These are phyloP conservation scores for Fraxinus quadrangulata DNA, from an alignment of 257 asterid species.

Conservation along the genomic window DNA sequence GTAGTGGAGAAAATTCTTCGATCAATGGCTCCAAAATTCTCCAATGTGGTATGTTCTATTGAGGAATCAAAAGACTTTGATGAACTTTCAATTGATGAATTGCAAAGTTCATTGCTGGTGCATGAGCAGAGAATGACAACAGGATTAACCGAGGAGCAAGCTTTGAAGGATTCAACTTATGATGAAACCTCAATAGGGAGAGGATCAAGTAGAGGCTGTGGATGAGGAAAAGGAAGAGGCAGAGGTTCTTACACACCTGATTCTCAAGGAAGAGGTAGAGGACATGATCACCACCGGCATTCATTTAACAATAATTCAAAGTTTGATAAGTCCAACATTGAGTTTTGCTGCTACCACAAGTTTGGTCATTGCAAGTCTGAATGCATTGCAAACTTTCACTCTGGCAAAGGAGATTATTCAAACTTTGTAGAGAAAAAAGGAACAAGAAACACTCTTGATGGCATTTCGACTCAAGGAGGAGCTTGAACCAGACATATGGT, in stretches of 20 bases:
- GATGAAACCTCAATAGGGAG: neutral
- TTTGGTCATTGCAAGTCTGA: no score
- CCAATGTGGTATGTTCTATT: neutral
- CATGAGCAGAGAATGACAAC: no score
- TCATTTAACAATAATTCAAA: neutral
- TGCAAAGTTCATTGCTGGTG: no score
- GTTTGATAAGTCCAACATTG: slow-evolving; percentile 8
- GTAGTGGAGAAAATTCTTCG: slow-evolving; percentile 8
- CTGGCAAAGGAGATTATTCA: neutral
- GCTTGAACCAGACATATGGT: no score
- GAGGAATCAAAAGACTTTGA: no score
- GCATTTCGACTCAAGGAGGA: no score
- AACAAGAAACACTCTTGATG: no score
- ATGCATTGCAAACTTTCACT: neutral
- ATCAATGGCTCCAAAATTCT: slow-evolving; percentile 8
- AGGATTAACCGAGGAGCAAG: no score
- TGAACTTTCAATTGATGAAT: no score
- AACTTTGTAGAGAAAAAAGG: no score
- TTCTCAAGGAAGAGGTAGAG: neutral
- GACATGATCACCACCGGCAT: neutral
- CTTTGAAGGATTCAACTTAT: no score
- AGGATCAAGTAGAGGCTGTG: neutral
- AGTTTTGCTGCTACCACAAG: neutral
- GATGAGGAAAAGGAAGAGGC: neutral
- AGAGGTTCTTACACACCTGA: neutral